These are phyloP conservation scores for Hanseniaspora lindneri DNA, from an alignment of 805 yeast species.

Conservation along the genomic window DNA sequence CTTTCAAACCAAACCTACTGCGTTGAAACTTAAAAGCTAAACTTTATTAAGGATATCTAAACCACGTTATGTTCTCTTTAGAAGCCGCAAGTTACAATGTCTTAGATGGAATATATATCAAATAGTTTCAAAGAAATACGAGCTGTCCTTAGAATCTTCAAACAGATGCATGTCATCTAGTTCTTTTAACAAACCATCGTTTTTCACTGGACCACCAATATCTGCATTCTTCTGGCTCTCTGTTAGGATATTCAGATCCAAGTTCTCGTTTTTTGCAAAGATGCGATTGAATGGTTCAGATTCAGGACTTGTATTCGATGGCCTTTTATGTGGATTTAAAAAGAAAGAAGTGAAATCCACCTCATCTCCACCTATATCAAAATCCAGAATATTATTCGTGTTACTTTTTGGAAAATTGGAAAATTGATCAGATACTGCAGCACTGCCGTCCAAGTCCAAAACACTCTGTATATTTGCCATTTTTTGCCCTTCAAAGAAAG, in stretches of 20 bases:
- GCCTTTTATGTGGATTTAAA: conserved; percentile 21
- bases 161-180: conserved; percentile 3
- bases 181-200: not conserved
- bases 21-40: too few species aligned
- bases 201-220: not conserved
- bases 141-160: not conserved
- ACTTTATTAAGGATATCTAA: too few species aligned
- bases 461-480: not conserved
- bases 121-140: not conserved
- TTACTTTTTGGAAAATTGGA: not conserved
- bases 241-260: too few species aligned
- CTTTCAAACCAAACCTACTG: too few species aligned
- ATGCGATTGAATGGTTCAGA: not conserved
- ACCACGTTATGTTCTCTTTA: too few species aligned
- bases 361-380: conserved; percentile 20
- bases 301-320: not conserved
- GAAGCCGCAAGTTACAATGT: too few species aligned
- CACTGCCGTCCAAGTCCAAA: not conserved
- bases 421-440: not conserved
- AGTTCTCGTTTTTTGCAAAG: not conserved
- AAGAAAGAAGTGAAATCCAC: conserved; percentile 30
- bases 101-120: not conserved
- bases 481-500: not conserved
- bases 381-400: conserved; percentile 1
- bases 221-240: too few species aligned